Evolutionary conservation across 371 early-diverging fungal genomes (phyloP), one percentile per base, ranked within the genome.

Genomic region (Choanephora cucurbitarum): DNA sequence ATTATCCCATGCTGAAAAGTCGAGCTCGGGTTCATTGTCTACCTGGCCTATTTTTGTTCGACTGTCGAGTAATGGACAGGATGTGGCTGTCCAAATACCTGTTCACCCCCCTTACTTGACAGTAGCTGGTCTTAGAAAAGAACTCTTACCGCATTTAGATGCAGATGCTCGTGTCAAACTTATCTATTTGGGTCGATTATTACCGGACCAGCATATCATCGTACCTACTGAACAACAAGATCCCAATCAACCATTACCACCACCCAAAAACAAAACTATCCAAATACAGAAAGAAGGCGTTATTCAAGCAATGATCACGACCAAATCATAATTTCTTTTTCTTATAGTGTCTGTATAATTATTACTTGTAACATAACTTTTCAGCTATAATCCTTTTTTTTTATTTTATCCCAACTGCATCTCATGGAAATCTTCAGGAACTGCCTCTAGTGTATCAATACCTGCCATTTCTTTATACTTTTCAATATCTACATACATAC

Each of bases 341-440:
- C 3, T 28, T 28, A 28, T 28, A 3, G 7, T 28, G 28, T 28
- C 7, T 28, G 7, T 28, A 28, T 28, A 28, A 28, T 28, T 28
- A 28, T 28, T 28, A 28, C 7, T 28, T 28, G 28, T 28, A 28
- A 5, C 28, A 28, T 28, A 28, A 28, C 28, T 28, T 28, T 17
- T 33, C 34, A 17, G 9, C 23, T n/a, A n/a, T n/a, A n/a, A n/a
- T n/a, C n/a, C n/a, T n/a, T n/a, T 4, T 5, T 32, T 32, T 32
- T 32, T 32, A 32, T 32, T 17, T 52, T 43, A 57, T 24, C 51
- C 55, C 1, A 61, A 31, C 34, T 55, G 56, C 60, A 65, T 52
- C 17, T 60, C 53, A 45, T 60, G 52, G n/a, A 75, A 72, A 44
- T 65, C 66, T 5, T 69, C 68, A 0, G 75, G 75, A 23, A 72